A percentile compares a stretch with the other conserved stretches of the same genome.
These are phyloP conservation scores for Candida tammaniensis DNA, from an alignment of 805 yeast species.

Conservation along the genomic window DNA sequence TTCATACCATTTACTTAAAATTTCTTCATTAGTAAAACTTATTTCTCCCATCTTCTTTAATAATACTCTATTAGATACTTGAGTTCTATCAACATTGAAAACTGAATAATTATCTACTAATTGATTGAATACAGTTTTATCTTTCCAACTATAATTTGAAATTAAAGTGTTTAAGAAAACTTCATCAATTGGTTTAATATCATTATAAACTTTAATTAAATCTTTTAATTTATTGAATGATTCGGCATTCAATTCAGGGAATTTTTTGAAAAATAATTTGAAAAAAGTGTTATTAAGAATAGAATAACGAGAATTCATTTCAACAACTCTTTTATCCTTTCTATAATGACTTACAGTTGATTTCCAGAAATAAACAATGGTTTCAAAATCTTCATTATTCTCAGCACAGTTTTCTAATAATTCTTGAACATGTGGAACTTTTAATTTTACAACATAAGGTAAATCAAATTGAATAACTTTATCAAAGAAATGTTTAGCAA, in stretches of 20 bases:
- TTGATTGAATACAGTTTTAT: slow-evolving; percentile 60
- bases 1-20: slow-evolving; percentile 56
- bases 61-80: slow-evolving; percentile 68
- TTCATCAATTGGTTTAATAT: slow-evolving; percentile 63
- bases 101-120: slow-evolving; percentile 57
- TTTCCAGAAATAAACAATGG: slow-evolving; percentile 61
- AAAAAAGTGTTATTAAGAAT: slow-evolving; percentile 69
- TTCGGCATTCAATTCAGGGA: slow-evolving; percentile 48
- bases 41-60: slow-evolving; percentile 72
- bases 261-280: slow-evolving; percentile 61
- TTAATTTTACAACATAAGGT: slow-evolving; percentile 70
- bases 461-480: slow-evolving; percentile 67
- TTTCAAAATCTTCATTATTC: slow-evolving; percentile 54
- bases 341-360: slow-evolving; percentile 54
- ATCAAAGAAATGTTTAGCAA: slow-evolving; percentile 72
- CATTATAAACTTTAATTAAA: slow-evolving; percentile 54
- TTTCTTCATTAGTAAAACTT: slow-evolving; percentile 47
- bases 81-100: slow-evolving; percentile 58
- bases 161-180: slow-evolving; percentile 78
- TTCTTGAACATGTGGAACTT: slow-evolving; percentile 69
- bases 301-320: slow-evolving; percentile 61
- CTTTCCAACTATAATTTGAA: slow-evolving; percentile 67
- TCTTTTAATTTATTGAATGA: slow-evolving; percentile 58
- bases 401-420: slow-evolving; percentile 61
- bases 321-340: slow-evolving; percentile 26